Base-by-base conservation (phyloP, 2,329 filamentous ascomycete species). In the Pseudovirgaria hyperparasitica region DNA sequence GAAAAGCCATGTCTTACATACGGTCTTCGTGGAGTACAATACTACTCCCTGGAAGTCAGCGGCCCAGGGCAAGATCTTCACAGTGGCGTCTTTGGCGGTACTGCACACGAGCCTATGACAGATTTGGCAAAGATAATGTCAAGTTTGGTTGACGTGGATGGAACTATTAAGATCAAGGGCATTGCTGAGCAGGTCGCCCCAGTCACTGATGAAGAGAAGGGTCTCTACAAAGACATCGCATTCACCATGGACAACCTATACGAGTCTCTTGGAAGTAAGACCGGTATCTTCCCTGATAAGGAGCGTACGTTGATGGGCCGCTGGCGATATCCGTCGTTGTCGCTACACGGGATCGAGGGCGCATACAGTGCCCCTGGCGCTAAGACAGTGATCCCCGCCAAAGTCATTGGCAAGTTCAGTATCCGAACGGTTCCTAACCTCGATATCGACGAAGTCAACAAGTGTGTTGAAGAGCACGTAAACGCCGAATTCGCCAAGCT, bases 1-100 rank as follows among this genome's bases (percentile, higher is more conserved):
- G 85, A 96, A 69, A 94, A 94, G 70, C 90, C 90, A 9, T 98
- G 90, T 57, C 62, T 98, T 48, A 98, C 90, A 7, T 98, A 98
- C 55, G 90, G 90, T 43, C 78, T 98, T 36, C 81, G 90, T 41
- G 90, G 90, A 28, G 92, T 82, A 74, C 96, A 92, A 65, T 98
- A 98, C 70, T 98, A 96, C 66, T 82, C 79, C 27, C 60, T 98
- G 41, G 81, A 90, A 58, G 66, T 98, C 37, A 85, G 80, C 6
- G 90, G 90, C 1, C 90, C 90, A 8, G 90, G 77, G 21, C 82
- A 87, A 40, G 90, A 98, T 54, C 68, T 98, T 36, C 90, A 98
- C 68, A 92, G 82, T 46, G 90, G 90, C 54, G 87, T 98, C 22
- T 98, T 94, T 51, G 90, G 90, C 41, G 90, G 90, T 39, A 87